Conservation (phyloP, 2,329 filamentous ascomycete genomes). For the Cladobotryum mycophilum region DNA sequence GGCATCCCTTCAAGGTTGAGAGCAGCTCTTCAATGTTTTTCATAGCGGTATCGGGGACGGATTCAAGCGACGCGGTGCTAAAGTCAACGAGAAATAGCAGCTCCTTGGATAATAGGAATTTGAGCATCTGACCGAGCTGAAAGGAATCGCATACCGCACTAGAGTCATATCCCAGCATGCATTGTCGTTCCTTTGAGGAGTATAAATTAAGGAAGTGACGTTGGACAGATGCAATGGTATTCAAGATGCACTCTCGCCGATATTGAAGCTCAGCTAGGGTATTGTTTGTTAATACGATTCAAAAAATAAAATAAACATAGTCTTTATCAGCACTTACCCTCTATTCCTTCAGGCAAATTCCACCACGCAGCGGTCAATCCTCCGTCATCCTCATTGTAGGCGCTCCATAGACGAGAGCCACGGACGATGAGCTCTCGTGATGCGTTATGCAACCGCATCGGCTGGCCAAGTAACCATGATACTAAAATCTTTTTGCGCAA, state of each 20-base stretch:
- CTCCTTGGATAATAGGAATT: constrained; percentile 58
- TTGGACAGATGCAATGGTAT: constrained; percentile 63
- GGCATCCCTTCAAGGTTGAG: constrained; percentile 56
- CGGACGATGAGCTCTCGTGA: constrained; percentile 61
- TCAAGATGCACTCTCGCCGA: constrained; percentile 60
- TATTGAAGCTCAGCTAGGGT: constrained; percentile 56
- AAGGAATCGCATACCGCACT: constrained; percentile 69
- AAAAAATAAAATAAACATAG: no score
- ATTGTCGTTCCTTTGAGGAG: constrained; percentile 60
- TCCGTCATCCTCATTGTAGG: constrained; percentile 28
- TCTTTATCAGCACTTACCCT: constrained; percentile 43
- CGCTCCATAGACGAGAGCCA: constrained; percentile 55
- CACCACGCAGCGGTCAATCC: constrained; percentile 54
- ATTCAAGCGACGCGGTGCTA: constrained; percentile 40
- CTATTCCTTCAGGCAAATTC: constrained; percentile 62
- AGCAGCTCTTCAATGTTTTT: constrained; percentile 59
- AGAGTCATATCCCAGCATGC: constrained; percentile 67
- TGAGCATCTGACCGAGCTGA: constrained; percentile 71
- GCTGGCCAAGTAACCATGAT: constrained; percentile 58
- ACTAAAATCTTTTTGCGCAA: constrained; percentile 65
- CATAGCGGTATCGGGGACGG: constrained; percentile 43
- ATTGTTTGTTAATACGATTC: background rate
- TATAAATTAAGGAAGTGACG: constrained; percentile 62
- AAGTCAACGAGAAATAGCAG: constrained; percentile 56
- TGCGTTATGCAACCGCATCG: constrained; percentile 52